phyloP scores from a whole-genome alignment of 2,329 filamentous ascomycete species.

The Blastomyces gilchristii region DNA sequence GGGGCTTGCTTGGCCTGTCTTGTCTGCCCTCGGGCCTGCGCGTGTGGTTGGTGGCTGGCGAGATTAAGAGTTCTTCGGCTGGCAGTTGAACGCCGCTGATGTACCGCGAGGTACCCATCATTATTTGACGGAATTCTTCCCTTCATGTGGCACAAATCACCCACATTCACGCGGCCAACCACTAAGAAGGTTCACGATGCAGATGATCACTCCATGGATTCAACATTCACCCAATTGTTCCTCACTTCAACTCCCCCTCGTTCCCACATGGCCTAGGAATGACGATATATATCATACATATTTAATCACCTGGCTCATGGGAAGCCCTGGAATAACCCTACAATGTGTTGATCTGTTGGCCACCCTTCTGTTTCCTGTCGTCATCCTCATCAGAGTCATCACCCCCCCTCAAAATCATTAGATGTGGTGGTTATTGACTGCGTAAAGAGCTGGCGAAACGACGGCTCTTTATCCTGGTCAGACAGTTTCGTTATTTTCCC shows the following conservation, averaged over 20 bases:
- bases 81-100: background rate
- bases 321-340: background rate
- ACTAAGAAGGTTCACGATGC: background rate
- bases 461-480: background rate
- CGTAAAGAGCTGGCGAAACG: background rate
- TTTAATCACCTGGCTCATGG: background rate
- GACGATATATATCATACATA: background rate
- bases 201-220: background rate
- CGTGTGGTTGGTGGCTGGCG: background rate
- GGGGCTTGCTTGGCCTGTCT: background rate
- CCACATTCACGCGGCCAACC: background rate
- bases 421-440: background rate
- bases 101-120: conserved; percentile 1
- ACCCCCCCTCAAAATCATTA: too few relatives aligned
- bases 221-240: background rate
- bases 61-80: background rate
- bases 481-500: background rate
- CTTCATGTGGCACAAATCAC: background rate
- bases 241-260: background rate
- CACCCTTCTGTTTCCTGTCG: background rate
- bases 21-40: background rate
- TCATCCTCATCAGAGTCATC: background rate
- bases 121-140: background rate
- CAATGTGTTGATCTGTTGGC: background rate
- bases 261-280: background rate